Evolutionary conservation across 192 early-diverging fungal species (phyloP).

Genomic region (Backusella parvicylindrica): DNA sequence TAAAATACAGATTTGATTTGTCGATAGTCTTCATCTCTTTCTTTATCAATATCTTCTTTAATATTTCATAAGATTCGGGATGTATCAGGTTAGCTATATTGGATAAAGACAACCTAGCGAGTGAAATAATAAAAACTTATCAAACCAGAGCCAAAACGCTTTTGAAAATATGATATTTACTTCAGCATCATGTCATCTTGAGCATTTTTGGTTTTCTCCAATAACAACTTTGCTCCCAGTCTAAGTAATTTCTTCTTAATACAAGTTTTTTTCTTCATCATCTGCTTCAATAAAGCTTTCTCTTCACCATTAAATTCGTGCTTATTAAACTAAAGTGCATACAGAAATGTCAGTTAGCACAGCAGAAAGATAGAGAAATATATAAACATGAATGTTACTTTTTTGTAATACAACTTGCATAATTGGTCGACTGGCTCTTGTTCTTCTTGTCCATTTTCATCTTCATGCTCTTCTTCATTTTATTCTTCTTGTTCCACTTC

Average conservation of each 20-base stretch:
- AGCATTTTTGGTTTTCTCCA: neutral
- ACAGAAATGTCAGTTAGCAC: neutral
- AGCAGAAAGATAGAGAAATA: neutral
- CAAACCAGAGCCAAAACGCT: neutral
- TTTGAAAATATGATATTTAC: neutral
- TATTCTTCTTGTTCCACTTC: neutral
- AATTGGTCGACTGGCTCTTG: neutral
- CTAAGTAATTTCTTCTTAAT: neutral
- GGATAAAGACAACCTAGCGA: conserved; percentile 1
- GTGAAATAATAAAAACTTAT: neutral
- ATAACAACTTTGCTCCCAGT: neutral
- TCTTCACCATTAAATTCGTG: neutral
- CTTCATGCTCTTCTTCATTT: neutral
- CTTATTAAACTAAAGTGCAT: neutral
- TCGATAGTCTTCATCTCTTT: conserved; percentile 13
- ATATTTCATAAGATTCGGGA: conserved; percentile 8
- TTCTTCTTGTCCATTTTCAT: neutral
- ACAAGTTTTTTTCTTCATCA: neutral
- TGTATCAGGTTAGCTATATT: conserved; percentile 6
- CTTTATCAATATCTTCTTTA: conserved; percentile 7
- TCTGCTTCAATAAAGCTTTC: neutral
- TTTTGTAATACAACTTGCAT: neutral
- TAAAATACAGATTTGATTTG: neutral
- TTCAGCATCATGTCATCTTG: neutral
- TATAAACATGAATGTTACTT: neutral